Evolutionary conservation across 139 green algal species (phyloP).

Genomic region (Micromonas commoda): DNA sequence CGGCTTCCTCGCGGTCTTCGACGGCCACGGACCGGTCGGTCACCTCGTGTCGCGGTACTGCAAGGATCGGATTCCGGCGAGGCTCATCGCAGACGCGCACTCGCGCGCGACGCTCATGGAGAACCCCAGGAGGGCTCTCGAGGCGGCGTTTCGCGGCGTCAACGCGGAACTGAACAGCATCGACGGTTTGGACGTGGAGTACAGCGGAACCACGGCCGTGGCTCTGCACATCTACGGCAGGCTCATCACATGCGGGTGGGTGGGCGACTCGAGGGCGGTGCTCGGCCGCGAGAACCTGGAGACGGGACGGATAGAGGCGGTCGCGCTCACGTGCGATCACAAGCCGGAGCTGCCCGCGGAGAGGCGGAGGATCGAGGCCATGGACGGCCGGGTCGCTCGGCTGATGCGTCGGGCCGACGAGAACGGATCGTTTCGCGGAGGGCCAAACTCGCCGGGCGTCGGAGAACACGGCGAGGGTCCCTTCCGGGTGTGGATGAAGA

Average conservation of each 20-base stretch:
- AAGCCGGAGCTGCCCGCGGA: not conserved
- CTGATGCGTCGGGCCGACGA: not conserved
- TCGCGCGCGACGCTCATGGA: no score
- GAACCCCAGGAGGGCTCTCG: not conserved
- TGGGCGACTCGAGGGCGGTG: conserved; percentile 8
- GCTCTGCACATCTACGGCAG: not conserved
- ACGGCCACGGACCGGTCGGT: not conserved
- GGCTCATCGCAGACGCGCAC: not conserved
- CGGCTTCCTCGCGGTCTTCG: not conserved
- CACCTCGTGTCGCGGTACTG: not conserved
- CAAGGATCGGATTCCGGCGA: not conserved
- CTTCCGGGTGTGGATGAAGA: not conserved
- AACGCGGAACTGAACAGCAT: not conserved
- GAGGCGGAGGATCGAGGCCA: not conserved
- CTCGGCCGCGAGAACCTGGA: not conserved
- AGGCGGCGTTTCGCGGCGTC: not conserved
- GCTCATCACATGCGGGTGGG: not conserved
- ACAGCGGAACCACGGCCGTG: not conserved
- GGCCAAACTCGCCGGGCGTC: no score
- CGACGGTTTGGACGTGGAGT: not conserved
- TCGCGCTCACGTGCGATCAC: conserved; percentile 8
- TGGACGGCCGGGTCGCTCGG: not conserved
- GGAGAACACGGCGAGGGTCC: no score
- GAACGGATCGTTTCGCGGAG: not conserved
- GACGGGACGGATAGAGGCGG: not conserved